Evolutionary conservation across 306 rosid species (phyloP), one percentile per base, ranked within the genome.

Genomic region (Hippophae tibetana): DNA sequence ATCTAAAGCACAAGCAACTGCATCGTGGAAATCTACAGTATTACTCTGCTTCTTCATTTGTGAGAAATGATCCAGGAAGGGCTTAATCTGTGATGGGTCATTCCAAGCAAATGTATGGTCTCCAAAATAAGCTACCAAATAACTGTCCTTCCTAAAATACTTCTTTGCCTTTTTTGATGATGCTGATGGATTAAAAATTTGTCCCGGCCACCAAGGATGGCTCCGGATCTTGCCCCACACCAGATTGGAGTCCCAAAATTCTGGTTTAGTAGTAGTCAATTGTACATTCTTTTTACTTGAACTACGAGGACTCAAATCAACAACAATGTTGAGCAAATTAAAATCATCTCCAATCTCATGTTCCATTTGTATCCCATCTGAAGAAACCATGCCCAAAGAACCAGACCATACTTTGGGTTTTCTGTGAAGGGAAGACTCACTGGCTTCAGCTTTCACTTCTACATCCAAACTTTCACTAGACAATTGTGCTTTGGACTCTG

Each of bases 131-230:
- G 84, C 83, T 13, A 90, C 64, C 61, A 87, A 76, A 68, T 72
- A 76, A 64, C 72, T 68, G 31, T 68, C 81, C 43, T 77, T 73
- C 68, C 71, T 87, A 43, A 61, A 74, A 62, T 83, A 62, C 71
- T 68, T 83, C 74, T 74, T 87, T 57, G 89, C 98, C 72, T 72
- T 75, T 43, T 62, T 68, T 25, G 98, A 83, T 58, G 92, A 75
- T 68, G 66, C 62, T 0, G 81, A 79, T n/a, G 89, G 79, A 74
- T 85, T 89, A 73, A 72, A 78, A 26, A 90, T 83, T 82, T 83
- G 96, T 54, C 96, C 98, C 41, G 98, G 98, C 98, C 98, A 90
- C 98, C 98, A 90, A 43, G 96, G 98, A 81, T 85, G 89, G 23
- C 95, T 84, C 58, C 72, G 80, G 52, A 90, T 87, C 72, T 83